Evolutionary conservation across 2,329 filamentous ascomycete genomes (phyloP), one percentile per base, ranked within the genome.

Genomic region (Hypoxylon sp.): DNA sequence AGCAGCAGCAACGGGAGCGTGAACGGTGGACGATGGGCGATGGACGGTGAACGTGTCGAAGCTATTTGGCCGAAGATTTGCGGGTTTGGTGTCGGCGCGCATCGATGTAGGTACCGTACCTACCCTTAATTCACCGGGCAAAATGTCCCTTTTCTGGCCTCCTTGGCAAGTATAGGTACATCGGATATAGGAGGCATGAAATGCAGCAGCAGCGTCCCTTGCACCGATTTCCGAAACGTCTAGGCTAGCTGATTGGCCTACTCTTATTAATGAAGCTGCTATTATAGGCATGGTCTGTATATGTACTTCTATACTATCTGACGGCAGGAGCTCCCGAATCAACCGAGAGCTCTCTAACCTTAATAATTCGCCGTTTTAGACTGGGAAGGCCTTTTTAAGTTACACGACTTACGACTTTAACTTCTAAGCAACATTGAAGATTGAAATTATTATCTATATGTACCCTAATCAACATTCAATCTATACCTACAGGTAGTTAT

Each of bases 101-200:
- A 59, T 59, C 35, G 37, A 13, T 24, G 17, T 44, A 60, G 32
- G 59, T 39, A 55, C 51, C 32, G 59, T 48, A 47, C 32, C 27
- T 48, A 58, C 47, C 53, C 61, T 54, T 54, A 64, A 64, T 64
- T 59, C 42, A 24, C 57, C 46, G 17, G 52, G 42, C 32, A 47
- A 62, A 59, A 58, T 62, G 61, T 52, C 62, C 58, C 52, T 4
- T 55, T 61, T 68, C 61, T 68, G 65, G 53, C 65, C 39, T 63
- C 21, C 68, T 71, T 69, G 65, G 59, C 59, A 71, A 44, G 65
- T 71, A 68, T 55, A 63, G n/a, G 19, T 68, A 66, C 65, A 57
- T 65, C 11, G 24, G 48, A 50, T 57, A 58, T 31, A 59, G 47
- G 15, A 46, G 35, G 53, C 50, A 58, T 54, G 44, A 29, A 24